Conservation (phyloP, 805 yeast species). For the Candida sithepensis region DNA sequence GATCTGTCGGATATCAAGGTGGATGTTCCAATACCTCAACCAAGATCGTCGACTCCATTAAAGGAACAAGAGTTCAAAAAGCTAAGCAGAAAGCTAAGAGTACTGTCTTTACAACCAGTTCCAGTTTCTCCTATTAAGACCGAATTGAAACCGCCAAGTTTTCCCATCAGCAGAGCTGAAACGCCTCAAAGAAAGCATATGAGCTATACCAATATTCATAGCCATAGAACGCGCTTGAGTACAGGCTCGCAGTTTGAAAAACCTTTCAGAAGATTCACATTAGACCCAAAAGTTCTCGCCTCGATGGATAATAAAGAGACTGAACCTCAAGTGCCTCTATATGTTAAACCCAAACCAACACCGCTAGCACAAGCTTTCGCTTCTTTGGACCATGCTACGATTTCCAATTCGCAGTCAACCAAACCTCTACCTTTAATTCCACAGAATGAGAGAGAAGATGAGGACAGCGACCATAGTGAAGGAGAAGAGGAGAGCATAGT, state of each 20-base stretch:
- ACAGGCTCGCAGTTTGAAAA: neutral
- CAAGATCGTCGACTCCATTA: neutral
- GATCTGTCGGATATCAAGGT: conserved; percentile 6
- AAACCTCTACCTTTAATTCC: too few relatives aligned
- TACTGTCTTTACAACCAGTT: neutral
- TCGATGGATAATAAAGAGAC: neutral
- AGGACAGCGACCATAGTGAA: neutral
- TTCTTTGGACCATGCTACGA: too few relatives aligned
- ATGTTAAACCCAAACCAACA: neutral
- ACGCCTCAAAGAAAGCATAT: conserved; percentile 2
- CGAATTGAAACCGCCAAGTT: conserved; percentile 1
- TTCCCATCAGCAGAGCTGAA: neutral
- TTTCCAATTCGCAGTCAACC: too few relatives aligned
- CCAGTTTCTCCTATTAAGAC: neutral
- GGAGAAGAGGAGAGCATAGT: neutral
- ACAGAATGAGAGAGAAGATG: too few relatives aligned
- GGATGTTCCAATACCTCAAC: conserved; percentile 6
- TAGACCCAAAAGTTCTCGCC: neutral
- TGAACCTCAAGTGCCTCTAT: neutral
- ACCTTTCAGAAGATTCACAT: neutral
- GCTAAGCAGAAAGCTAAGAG: neutral
- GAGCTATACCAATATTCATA: conserved; percentile 1
- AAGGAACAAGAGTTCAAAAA: neutral
- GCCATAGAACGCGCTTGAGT: neutral
- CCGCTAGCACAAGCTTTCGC: neutral